A percentile compares a stretch with the other conserved stretches of the same genome.
phyloP scores from a whole-genome alignment of 179 eudicot genomes.

The Camellia oleifera region DNA sequence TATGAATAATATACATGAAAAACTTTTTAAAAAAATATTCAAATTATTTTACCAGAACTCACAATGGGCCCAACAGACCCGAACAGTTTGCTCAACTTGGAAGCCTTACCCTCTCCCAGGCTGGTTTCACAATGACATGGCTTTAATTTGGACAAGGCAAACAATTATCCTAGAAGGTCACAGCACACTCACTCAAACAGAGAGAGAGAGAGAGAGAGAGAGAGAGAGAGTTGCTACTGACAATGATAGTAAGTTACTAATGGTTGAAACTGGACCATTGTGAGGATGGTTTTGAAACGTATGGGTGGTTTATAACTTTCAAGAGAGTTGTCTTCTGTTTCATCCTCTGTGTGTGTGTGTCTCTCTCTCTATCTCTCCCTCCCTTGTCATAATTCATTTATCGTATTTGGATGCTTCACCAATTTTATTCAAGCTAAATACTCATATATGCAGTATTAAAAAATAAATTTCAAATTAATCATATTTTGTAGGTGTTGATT shows the following conservation, averaged over 20 bases:
- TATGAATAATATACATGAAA: no score
- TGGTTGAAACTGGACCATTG: background rate
- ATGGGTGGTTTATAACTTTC: conserved; percentile 4
- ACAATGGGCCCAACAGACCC: no score
- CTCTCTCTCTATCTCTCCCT: background rate
- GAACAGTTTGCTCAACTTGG: no score
- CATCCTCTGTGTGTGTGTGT: background rate
- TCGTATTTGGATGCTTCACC: background rate
- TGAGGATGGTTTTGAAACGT: background rate
- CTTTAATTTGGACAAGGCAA: background rate
- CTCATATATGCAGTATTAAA: background rate
- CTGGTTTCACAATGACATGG: background rate
- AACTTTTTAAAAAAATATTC: no score
- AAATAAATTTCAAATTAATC: background rate
- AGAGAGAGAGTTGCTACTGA: background rate
- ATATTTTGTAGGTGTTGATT: background rate
- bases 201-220: background rate
- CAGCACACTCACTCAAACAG: background rate
- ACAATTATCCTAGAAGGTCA: background rate
- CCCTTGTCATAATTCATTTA: background rate
- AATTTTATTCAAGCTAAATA: no score
- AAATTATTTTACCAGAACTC: no score
- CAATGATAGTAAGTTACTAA: background rate
- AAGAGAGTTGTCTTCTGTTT: conserved; percentile 2
- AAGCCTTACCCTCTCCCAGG: background rate